Base-by-base conservation (phyloP, 768 basidiomycete genomes). In the Cantharellus anzutake region DNA sequence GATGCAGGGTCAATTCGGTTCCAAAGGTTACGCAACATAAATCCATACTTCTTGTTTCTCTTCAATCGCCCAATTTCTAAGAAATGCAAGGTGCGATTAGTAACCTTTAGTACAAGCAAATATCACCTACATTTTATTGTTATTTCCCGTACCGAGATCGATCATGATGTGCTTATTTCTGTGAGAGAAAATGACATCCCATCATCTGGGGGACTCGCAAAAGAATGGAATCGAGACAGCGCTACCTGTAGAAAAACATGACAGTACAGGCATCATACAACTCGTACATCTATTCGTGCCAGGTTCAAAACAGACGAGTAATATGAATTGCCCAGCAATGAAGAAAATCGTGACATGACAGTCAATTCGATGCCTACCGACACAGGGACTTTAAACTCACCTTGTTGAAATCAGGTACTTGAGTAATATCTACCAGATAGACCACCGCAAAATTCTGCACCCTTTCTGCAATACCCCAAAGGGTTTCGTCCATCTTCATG, bases 161-260 rank as follows among this genome's bases (percentile, higher is more conserved):
- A 99, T 97, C 94, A 98, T 98, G 73, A 98, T 98, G 69, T 98
- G 96, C 69, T 98, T 96, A 71, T 94, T 94, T 50, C 93, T 94
- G 66, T 11, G 16, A 5, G 39, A 41, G 37, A 51, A 5, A 14
- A 16, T 7, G 56, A 40, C 56, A 42, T 41, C 5, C 41, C 1
- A 37, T 5, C 38, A 16, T 5, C 37, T 57, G 42, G 35, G 5
- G 5, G 38, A 42, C 16, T 35, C 41, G 42, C 35, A 7, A 16
- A 34, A 0, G 48, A 59, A 37, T 61, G 57, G 14, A 41, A 41
- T 4, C 14, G 35, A 35, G 11, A 57, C 5, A 40, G 37, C 40
- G 11, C 38, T 65, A 93, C 91, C 91, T 83, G 72, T 94, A 96
- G 75, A 96, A 94, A 76, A 96, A 94, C 91, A 94, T 96, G 65